These are phyloP conservation scores for Pyrenochaeta sp. DNA, from an alignment of 2,329 filamentous ascomycete species.

Conservation along the genomic window DNA sequence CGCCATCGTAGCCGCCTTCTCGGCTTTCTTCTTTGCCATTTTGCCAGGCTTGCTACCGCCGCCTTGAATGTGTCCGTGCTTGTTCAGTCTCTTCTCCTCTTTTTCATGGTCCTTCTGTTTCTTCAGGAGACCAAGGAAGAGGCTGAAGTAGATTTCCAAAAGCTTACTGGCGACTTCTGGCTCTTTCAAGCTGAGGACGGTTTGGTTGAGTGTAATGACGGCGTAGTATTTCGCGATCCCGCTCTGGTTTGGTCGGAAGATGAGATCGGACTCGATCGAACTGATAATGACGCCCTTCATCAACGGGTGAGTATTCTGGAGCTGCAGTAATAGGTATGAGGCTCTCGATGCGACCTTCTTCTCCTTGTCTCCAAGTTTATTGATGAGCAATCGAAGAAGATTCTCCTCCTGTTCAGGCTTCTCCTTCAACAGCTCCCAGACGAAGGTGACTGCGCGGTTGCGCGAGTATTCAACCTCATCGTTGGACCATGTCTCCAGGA, in stretches of 20 bases:
- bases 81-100: conserved; percentile 53
- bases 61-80: conserved; percentile 60
- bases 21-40: conserved; percentile 57
- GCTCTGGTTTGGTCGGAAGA: conserved; percentile 87
- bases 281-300: conserved; percentile 93
- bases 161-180: conserved; percentile 80
- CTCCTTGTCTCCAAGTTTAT: conserved; percentile 94
- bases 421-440: conserved; percentile 89
- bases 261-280: conserved; percentile 83
- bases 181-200: conserved; percentile 85
- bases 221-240: conserved; percentile 93
- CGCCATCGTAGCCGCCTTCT: conserved; percentile 53
- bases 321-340: conserved; percentile 90
- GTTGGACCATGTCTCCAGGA: conserved; percentile 89
- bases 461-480: conserved; percentile 96
- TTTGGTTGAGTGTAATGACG: conserved; percentile 96
- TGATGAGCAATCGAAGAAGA: conserved; percentile 86
- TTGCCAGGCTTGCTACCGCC: conserved; percentile 62
- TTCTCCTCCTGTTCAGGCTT: conserved; percentile 98
- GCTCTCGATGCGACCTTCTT: conserved; percentile 94
- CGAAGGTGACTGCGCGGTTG: conserved; percentile 84
- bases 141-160: conserved; percentile 87
- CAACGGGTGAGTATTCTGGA: conserved; percentile 85
- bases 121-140: conserved; percentile 86
- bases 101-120: conserved; percentile 54